Base-by-base conservation (phyloP, 306 rosid genomes). In the Cicer bijugum region DNA sequence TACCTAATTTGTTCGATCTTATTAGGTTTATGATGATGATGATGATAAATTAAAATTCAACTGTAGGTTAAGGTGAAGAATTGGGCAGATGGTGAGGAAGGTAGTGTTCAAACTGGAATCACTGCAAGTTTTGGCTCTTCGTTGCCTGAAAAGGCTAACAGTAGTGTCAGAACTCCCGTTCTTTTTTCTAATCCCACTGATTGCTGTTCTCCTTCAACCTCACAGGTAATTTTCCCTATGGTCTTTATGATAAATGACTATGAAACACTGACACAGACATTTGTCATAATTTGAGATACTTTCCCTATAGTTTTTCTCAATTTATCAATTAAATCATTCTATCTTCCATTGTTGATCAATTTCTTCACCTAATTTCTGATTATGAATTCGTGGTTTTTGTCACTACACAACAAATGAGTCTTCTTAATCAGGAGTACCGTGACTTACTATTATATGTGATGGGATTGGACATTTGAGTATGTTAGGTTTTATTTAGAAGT, bases 81-180 rank as follows among this genome's bases (percentile, higher is more conserved):
- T 64, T 95, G 97, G 97, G 75, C 83, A 5, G 86, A 86, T 73
- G 91, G 84, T 48, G 76, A 45, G 15, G 82, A 87, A 86, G 85
- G 55, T 1, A 20, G 69, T 57, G 56, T 35, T 58, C 58, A 82
- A 9, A 74, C 76, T 12, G 97, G 96, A 20, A 59, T 90, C 39
- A 88, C 80, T 72, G 99, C 99, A 10, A 82, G 86, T 65, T 95
- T 95, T 76, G 97, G 99, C 74, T 82, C 93, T 64, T 67, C 81
- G 0, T 68, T 91, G 77, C 97, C 99, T 9, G 65, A 88, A 12
- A 44, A 80, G 39, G 76, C 81, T 50, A 66, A 88, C 14, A 72
- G 84, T 1, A 76, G 75, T 62, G 77, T 68, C 40, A 86, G 69
- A 82, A 76, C 78, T 66, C 85, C 87, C 9, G 93, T 80, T 62